phyloP scores from a whole-genome alignment of 345 rosid genomes.

The Hypericum androsaemum region DNA sequence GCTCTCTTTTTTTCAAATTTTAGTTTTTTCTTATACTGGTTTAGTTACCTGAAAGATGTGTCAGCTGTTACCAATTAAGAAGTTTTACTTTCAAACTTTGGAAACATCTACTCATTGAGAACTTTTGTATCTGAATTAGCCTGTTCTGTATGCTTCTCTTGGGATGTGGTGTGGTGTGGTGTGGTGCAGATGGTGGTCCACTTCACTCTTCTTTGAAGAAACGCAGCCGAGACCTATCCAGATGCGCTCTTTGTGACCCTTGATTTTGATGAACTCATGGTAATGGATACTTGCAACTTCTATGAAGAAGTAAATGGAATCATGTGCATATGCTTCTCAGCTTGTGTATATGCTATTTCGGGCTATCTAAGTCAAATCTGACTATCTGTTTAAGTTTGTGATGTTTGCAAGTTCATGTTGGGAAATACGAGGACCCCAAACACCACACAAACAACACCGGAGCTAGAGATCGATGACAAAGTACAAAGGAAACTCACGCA shows the following conservation, averaged over 20 bases:
- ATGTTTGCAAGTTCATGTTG: no score
- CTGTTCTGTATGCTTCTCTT: neutral
- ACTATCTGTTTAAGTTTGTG: no score
- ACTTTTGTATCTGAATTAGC: neutral
- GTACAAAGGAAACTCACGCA: no score
- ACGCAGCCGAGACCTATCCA: conserved; percentile 42
- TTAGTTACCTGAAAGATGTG: no score
- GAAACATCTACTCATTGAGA: no score
- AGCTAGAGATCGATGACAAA: no score
- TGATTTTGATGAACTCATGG: conserved; percentile 90
- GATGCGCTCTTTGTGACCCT: conserved; percentile 67
- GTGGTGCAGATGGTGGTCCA: conserved; percentile 60
- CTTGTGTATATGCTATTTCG: neutral
- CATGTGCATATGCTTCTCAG: neutral
- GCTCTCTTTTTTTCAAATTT: neutral
- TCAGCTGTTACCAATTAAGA: no score
- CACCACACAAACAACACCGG: no score
- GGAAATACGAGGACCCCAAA: no score
- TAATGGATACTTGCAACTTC: conserved; percentile 6
- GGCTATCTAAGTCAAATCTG: no score
- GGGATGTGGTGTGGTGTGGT: conserved; percentile 1
- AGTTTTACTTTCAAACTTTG: no score
- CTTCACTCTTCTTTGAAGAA: conserved; percentile 64
- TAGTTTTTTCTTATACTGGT: neutral
- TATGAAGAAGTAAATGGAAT: neutral